These are phyloP conservation scores for Camellia japonica DNA, from an alignment of 148 eudicot species.

Conservation along the genomic window DNA sequence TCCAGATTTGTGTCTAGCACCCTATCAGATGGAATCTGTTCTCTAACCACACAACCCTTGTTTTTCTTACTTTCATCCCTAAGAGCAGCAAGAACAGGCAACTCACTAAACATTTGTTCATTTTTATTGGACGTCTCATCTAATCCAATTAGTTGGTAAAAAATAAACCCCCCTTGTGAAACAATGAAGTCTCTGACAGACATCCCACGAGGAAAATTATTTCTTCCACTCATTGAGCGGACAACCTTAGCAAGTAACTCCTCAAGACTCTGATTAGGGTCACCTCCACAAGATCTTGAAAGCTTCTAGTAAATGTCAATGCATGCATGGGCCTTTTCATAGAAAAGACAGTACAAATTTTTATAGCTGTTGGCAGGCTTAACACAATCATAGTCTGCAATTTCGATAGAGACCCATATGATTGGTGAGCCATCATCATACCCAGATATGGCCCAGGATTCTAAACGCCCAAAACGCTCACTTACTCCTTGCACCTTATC, in stretches of 20 bases:
- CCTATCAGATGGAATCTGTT: slow-evolving; percentile 12
- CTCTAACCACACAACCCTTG: slow-evolving; percentile 12
- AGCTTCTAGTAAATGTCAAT: slow-evolving; percentile 77
- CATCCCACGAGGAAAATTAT: slow-evolving; percentile 56
- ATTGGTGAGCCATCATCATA: slow-evolving; percentile 91
- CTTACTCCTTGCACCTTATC: slow-evolving; percentile 62
- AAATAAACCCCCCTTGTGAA: slow-evolving; percentile 87
- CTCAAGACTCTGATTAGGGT: slow-evolving; percentile 68
- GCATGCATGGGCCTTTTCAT: slow-evolving; percentile 80
- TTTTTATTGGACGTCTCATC: slow-evolving; percentile 69
- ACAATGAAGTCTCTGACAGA: slow-evolving; percentile 79
- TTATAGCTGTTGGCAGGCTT: slow-evolving; percentile 65
- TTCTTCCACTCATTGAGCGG: slow-evolving; percentile 75
- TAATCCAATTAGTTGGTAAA: slow-evolving; percentile 82
- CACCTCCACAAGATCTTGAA: slow-evolving; percentile 76
- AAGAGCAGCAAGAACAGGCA: slow-evolving; percentile 68
- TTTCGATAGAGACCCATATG: slow-evolving; percentile 81
- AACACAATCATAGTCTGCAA: slow-evolving; percentile 85
- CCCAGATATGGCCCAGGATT: slow-evolving; percentile 89
- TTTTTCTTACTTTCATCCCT: slow-evolving; percentile 60
- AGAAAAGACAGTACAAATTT: slow-evolving; percentile 69
- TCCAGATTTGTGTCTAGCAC: slow-evolving; percentile 38
- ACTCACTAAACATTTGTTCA: slow-evolving; percentile 51
- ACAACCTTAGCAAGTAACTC: slow-evolving; percentile 80
- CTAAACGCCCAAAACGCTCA: slow-evolving; percentile 96